Evolutionary conservation across 2,329 filamentous ascomycete species (phyloP), one percentile per base, ranked within the genome.

Genomic region (Paecilomyces formosus): DNA sequence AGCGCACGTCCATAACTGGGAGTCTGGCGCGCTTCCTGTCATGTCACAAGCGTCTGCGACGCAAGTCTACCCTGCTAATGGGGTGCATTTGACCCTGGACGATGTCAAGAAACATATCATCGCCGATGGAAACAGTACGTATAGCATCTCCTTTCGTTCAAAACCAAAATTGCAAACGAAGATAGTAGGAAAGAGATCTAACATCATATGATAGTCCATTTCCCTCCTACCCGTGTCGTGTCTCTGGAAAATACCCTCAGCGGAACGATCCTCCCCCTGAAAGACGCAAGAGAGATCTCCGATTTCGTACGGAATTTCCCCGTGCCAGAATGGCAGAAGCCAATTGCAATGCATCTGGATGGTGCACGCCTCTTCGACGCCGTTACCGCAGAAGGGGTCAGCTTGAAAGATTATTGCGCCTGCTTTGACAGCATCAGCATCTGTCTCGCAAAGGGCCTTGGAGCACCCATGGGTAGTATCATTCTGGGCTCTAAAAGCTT

Each of bases 371-470:
- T 73, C 35, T 72, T 65, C 55, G 62, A 74, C 52, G 70, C 64
- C 15, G 60, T 68, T 15, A 60, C 65, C 2, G 67, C 68, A 15
- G 65, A 65, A 56, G 66, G 63, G 0, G 59, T 64, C 6, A 57
- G 60, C 22, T 54, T 71, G 9, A 63, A 62, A 28, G 70, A 72
- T 2, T 74, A 72, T 57, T 67, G 65, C 28, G 63, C 61, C 13
- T 65, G 64, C 53, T 73, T 74, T 58, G 71, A 74, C 57, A 69
- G 63, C 12, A 65, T 71, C 15, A 68, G 64, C n/a, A 65, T 73
- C 51, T 72, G 69, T 55, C 60, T 73, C 22, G 65, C 70, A 7
- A 72, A 73, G 57, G 68, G 69, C 3, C 63, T 72, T 11, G 70
- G 70, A 21, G 70, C 70, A 11, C 70, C 70, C 0, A 65, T 72